Base-by-base conservation (phyloP, 2,329 filamentous ascomycete species). In the Dactylellina cionopaga region DNA sequence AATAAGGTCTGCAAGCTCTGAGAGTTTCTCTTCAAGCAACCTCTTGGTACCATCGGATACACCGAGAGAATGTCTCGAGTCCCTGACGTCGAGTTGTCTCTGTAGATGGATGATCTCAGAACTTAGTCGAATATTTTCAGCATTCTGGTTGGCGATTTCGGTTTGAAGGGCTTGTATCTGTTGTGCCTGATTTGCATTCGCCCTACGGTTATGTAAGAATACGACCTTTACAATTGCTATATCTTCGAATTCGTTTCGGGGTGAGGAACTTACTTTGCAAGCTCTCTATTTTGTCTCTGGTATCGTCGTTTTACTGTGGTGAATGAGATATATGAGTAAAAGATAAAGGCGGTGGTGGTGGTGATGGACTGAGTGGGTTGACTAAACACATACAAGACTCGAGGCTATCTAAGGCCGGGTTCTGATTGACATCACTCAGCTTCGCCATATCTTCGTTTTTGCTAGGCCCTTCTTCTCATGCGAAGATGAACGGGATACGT, bases 271-370 rank as follows among this genome's bases (percentile, higher is more conserved):
- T 71, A 69, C 58, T 55, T 65, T 17, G 65, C 59, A 29, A 70
- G 68, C n/a, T 95, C 91, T 80, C 90, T 87, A 79, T 96, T 96
- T 79, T 95, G 92, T 60, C 91, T 87, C 77, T 93, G 83, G 78
- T 93, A 92, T 79, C 90, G 89, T 78, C 89, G 87, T 79, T 91
- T 90, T 70, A 94, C 90, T 93, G 77, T 62, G 17, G n/a, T 24
- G 7, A 9, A 37, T 19, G 15, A 9, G 44, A 9, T 39, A 47
- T 15, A 27, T n/a, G 24, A 19, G 27, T 27, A 19, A 51, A 39
- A 31, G 24, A 17, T 5, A 22, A 9, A 24, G 24, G 35, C 9
- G 33, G 47, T 19, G n/a, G 5, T 19, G 19, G 39, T 17, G 10
- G 29, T 47, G 10, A 25, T 17, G 27, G 11, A 29, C 15, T 35